phyloP scores from a whole-genome alignment of 2,329 filamentous ascomycete species.

The Aurifilum marmelostoma region DNA sequence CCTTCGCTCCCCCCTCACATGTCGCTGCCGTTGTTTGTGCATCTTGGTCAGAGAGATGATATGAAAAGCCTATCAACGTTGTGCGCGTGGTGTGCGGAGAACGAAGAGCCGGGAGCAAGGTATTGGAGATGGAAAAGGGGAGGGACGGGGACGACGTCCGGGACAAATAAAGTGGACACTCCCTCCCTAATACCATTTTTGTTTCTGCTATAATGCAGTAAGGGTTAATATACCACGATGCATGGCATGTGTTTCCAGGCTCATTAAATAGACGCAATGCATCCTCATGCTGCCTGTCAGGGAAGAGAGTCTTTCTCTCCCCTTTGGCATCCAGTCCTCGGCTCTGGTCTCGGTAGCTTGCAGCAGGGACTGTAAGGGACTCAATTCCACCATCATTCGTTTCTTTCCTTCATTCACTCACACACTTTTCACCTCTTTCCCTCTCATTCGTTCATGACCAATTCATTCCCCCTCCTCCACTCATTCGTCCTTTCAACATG shows the following conservation, averaged over 20 bases:
- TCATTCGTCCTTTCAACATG: slow-evolving; percentile 20
- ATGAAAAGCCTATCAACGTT: background rate
- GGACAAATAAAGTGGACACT: slow-evolving; percentile 12
- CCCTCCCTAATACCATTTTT: slow-evolving; percentile 11
- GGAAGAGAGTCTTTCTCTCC: background rate
- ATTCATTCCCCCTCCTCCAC: background rate
- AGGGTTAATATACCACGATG: slow-evolving; percentile 3
- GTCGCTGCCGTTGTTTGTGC: background rate
- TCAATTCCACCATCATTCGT: background rate
- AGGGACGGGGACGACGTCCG: background rate
- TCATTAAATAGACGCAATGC: slow-evolving; percentile 7
- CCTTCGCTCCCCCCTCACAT: too few relatives aligned
- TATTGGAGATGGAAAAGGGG: background rate
- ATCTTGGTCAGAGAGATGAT: background rate
- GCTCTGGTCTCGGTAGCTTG: background rate
- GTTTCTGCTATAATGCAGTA: slow-evolving; percentile 14
- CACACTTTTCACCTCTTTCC: background rate
- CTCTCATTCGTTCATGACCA: background rate
- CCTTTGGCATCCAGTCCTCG: background rate
- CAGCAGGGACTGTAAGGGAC: slow-evolving; percentile 14
- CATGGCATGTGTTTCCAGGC: background rate
- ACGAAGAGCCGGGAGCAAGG: background rate
- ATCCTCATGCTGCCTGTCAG: background rate
- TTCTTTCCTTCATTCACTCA: slow-evolving; percentile 7
- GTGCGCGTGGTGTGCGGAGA: background rate